Percentiles rank a stretch among this genome's conserved stretches.
Conservation (phyloP, 139 green algal species). For the Tetradesmus obliquus region DNA sequence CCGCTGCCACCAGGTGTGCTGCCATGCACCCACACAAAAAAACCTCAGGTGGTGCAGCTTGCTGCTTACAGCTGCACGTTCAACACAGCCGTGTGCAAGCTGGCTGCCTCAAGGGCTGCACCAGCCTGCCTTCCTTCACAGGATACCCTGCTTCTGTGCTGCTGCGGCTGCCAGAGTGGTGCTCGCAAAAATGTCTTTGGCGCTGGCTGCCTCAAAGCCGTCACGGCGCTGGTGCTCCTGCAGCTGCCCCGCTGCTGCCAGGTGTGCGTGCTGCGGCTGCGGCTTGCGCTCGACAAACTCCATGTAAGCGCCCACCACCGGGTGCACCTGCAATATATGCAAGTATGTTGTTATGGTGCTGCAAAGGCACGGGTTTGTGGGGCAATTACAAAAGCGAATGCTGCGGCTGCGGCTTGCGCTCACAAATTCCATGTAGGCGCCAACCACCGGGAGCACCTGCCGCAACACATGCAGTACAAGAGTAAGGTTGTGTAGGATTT, state of each 20-base stretch:
- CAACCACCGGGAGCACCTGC: conserved; percentile 52
- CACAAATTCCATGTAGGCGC: conserved; percentile 87
- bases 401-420: conserved; percentile 74
- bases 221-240: conserved; percentile 81
- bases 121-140: neutral
- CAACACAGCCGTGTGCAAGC: neutral
- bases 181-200: conserved; percentile 87
- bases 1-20: neutral
- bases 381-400: conserved; percentile 23
- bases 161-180: conserved; percentile 60
- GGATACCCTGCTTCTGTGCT: neutral
- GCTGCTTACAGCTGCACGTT: neutral
- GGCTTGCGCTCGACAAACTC: conserved; percentile 84
- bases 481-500: neutral
- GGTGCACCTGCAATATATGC: neutral
- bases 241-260: conserved; percentile 9
- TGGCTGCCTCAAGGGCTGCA: neutral
- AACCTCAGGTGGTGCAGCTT: neutral
- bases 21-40: neutral
- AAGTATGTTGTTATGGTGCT: too few species aligned
- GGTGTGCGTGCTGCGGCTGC: conserved; percentile 65
- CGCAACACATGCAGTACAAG: neutral
- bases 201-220: conserved; percentile 86
- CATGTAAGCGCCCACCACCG: conserved; percentile 74
- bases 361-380: too few species aligned